A percentile compares a stretch with the other conserved stretches of the same genome.
phyloP scores from a whole-genome alignment of 129 eudicot genomes.

The Centrapalus pauciflorus region DNA sequence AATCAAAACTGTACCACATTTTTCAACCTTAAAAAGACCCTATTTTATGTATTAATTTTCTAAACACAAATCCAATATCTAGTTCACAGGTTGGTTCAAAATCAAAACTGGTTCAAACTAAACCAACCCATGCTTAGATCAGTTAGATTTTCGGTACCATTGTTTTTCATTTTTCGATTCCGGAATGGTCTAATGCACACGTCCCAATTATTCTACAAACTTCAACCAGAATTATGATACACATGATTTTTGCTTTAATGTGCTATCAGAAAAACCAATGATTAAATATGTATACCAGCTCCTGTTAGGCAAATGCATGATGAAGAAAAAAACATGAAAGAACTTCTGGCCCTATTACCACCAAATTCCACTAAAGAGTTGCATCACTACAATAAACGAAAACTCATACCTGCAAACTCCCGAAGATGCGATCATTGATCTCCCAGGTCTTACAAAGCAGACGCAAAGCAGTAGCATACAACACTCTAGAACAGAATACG shows the following conservation, averaged over 20 bases:
- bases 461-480: conserved; percentile 77
- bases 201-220: background rate
- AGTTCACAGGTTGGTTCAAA: too few species aligned
- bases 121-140: too few species aligned
- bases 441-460: conserved; percentile 96
- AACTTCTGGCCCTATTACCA: background rate
- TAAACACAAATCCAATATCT: too few species aligned
- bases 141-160: too few species aligned
- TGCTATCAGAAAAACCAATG: background rate
- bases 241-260: conserved; percentile 5
- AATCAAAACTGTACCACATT: too few species aligned
- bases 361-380: background rate
- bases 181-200: too few species aligned
- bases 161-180: too few species aligned
- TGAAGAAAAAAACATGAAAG: background rate
- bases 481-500: conserved; percentile 41
- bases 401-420: conserved; percentile 70
- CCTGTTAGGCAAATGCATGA: background rate
- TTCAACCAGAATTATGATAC: background rate
- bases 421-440: conserved; percentile 85
- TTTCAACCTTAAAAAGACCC: too few species aligned
- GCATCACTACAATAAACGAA: background rate
- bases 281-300: background rate
- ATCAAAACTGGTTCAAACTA: too few species aligned
- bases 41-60: too few species aligned